A percentile compares a stretch with the other conserved stretches of the same genome.
Evolutionary conservation across 148 eudicot genomes (phyloP).

Genomic region (Chenopodium quinoa): DNA sequence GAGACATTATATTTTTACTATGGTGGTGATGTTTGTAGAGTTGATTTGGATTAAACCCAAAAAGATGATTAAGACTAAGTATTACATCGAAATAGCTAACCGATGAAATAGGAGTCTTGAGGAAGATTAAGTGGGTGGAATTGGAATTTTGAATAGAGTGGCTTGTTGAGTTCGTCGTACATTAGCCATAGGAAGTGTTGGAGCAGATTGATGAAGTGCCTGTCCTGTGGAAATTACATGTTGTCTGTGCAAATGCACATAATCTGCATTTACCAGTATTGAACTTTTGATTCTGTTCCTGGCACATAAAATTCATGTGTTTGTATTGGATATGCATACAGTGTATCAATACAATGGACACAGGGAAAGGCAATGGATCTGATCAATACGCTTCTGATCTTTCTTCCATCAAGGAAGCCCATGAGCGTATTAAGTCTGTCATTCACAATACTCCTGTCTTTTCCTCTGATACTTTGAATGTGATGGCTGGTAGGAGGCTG

Average conservation of each 20-base stretch:
- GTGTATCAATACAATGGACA: constrained; percentile 32
- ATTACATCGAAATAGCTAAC: background rate
- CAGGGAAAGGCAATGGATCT: constrained; percentile 21
- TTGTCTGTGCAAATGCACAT: background rate
- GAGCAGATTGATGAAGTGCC: background rate
- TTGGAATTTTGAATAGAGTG: background rate
- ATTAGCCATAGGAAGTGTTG: background rate
- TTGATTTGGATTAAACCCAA: background rate
- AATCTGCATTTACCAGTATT: background rate
- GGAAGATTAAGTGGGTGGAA: background rate
- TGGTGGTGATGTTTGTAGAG: background rate
- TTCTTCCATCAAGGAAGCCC: constrained; percentile 71
- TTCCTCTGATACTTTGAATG: constrained; percentile 67
- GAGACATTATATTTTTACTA: background rate
- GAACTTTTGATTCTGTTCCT: background rate
- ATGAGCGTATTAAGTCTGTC: constrained; percentile 48
- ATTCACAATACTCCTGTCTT: constrained; percentile 77
- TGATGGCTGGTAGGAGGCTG: constrained; percentile 69
- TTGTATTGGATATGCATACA: background rate
- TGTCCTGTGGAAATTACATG: background rate
- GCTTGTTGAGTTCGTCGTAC: background rate
- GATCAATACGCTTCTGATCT: constrained; percentile 76
- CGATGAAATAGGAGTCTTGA: background rate
- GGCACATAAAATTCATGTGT: background rate
- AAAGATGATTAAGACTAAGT: background rate